phyloP scores from a whole-genome alignment of 1,139 yeast species.

The Lodderomyces jiufengensis region DNA sequence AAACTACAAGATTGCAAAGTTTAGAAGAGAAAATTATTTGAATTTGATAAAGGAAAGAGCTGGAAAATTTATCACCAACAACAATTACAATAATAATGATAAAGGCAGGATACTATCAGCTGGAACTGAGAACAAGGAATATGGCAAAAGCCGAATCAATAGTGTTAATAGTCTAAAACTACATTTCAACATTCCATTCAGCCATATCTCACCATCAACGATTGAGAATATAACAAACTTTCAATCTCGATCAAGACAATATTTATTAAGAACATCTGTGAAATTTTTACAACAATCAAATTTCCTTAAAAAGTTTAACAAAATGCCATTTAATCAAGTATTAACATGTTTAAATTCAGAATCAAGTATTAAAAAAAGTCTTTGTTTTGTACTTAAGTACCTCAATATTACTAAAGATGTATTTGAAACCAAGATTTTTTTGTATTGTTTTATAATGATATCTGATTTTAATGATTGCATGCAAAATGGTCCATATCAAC shows the following conservation, averaged over 20 bases:
- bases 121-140: too few species aligned
- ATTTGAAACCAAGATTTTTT: constrained; percentile 16
- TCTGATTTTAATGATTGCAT: constrained; percentile 22
- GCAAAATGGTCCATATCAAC: constrained; percentile 14
- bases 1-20: constrained; percentile 16
- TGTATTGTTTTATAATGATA: constrained; percentile 24
- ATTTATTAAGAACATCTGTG: constrained; percentile 10
- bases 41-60: constrained; percentile 17
- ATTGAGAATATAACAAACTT: background rate
- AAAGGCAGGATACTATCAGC: background rate
- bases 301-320: constrained; percentile 11
- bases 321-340: constrained; percentile 12
- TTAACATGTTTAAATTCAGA: constrained; percentile 10
- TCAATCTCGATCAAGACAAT: constrained; percentile 3
- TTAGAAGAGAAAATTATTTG: constrained; percentile 18
- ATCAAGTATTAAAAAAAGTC: constrained; percentile 9
- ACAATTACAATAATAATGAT: too few species aligned
- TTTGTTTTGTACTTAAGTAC: constrained; percentile 12
- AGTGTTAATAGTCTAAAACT: too few species aligned
- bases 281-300: constrained; percentile 6
- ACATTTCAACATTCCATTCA: too few species aligned
- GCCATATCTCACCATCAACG: too few species aligned
- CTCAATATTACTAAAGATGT: constrained; percentile 13
- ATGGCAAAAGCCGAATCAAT: too few species aligned
- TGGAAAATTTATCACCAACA: constrained; percentile 7